Conservation (phyloP, 768 basidiomycete genomes). For the Gautieria morchelliformis region DNA sequence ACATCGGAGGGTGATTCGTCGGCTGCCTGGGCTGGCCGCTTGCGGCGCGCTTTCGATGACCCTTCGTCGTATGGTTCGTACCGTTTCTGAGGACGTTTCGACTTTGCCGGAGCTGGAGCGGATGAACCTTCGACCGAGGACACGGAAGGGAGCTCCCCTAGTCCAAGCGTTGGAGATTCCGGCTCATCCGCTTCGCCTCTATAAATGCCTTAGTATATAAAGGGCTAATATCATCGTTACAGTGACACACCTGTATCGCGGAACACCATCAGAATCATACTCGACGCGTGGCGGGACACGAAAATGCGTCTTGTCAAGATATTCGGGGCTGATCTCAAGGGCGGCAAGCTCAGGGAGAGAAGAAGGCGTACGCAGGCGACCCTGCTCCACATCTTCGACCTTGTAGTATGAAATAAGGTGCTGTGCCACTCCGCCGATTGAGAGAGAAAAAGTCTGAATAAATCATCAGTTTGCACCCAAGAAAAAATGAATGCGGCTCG, state of each 20-base stretch:
- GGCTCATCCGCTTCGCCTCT: conserved; percentile 73
- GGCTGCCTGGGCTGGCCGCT: background rate
- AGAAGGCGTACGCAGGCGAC: conserved; percentile 80
- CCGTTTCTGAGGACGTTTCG: conserved; percentile 30
- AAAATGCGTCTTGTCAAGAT: conserved; percentile 86
- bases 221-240: background rate
- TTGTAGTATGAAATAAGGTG: conserved; percentile 95
- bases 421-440: conserved; percentile 75
- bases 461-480: background rate
- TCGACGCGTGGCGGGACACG: conserved; percentile 86
- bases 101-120: conserved; percentile 20
- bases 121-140: conserved; percentile 34
- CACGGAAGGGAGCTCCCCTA: conserved; percentile 13
- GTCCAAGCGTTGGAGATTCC: conserved; percentile 36
- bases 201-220: background rate
- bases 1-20: background rate
- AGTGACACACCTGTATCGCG: conserved; percentile 44
- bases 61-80: conserved; percentile 31
- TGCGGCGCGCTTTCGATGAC: background rate
- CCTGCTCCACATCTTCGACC: conserved; percentile 81
- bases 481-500: conserved; percentile 25
- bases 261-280: conserved; percentile 71
- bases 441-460: conserved; percentile 79
- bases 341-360: conserved; percentile 80
- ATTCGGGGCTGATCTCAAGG: conserved; percentile 78